Base-by-base conservation (phyloP, 2,329 filamentous ascomycete genomes). In the Seiridium cupressi region DNA sequence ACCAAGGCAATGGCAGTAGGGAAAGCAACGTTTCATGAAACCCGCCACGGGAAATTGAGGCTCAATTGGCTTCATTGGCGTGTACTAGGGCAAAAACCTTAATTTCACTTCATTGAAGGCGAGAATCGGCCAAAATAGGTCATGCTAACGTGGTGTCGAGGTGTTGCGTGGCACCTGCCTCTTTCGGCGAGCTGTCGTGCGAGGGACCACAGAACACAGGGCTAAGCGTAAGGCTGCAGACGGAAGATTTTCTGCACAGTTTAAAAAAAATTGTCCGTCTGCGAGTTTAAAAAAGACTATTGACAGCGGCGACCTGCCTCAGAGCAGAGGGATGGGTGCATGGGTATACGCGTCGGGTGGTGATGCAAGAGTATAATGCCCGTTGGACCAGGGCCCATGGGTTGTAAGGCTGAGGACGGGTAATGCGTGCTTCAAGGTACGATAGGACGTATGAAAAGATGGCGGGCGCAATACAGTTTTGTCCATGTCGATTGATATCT, bases 81-180 rank as follows among this genome's bases (percentile, higher is more conserved):
- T 26, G 18, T 26, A 26, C 18, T 26, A 26, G 18, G 34, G 34
- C 10, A 13, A 9, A 9, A 57, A 57, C 26, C 44, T 57, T 57
- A 57, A 34, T 57, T 57, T 8, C 32, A 57, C 54, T 44, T 57
- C 54, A 57, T 36, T 32, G 31, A 53, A 35, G 18, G 13, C n/a
- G 13, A 34, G 32, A 13, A 18, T 13, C 26, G 11, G 32, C 18
- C 49, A 35, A 10, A 35, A 35, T 53, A 35, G 26, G 7, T 1
- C 31, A 32, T 32, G 35, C 11, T n/a, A 34, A 26, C 44, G n/a
- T 35, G 26, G 42, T 57, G 54, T 32, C 40, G 4, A n/a, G 11
- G 42, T 35, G 26, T 57, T 57, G 44, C 54, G 54, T 57, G 54
- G 54, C 54, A 57, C 54, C 54, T 57, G 54, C 54, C 54, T 36